Evolutionary conservation across 129 eudicot genomes (phyloP).

Genomic region (Daucus carota): DNA sequence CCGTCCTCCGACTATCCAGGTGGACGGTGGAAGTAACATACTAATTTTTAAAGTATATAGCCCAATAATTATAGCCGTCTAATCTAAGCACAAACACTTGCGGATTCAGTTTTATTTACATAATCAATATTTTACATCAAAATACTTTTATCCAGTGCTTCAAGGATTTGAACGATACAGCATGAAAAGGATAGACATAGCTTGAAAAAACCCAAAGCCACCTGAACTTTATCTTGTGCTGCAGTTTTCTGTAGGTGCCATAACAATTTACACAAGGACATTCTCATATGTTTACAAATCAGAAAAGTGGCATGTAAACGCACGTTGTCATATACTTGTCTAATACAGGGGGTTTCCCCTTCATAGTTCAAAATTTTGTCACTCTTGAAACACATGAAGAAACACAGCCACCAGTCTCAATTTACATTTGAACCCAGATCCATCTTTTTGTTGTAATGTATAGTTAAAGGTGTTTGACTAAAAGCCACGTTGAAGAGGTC

Average conservation of each 20-base stretch:
- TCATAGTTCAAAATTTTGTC: not conserved
- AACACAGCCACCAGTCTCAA: not conserved
- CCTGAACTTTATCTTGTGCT: too few species aligned
- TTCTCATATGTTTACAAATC: not conserved
- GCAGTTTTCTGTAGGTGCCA: not conserved
- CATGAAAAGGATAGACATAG: too few species aligned
- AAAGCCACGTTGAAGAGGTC: not conserved
- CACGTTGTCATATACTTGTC: not conserved
- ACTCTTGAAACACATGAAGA: not conserved
- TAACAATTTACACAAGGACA: not conserved
- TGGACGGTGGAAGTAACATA: too few species aligned
- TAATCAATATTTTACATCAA: too few species aligned
- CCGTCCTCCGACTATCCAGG: too few species aligned
- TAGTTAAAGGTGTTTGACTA: not conserved
- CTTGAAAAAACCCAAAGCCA: too few species aligned
- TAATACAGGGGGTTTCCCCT: not conserved
- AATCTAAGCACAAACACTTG: too few species aligned
- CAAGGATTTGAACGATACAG: too few species aligned
- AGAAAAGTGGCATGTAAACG: not conserved
- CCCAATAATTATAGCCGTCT: too few species aligned
- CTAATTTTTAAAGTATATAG: too few species aligned
- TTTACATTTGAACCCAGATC: constrained; percentile 3
- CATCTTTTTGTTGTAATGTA: not conserved
- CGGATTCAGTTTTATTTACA: too few species aligned
- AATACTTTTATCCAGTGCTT: too few species aligned